These are phyloP conservation scores for Dacryopinax primogenitus DNA, from an alignment of 768 basidiomycete species.

Conservation along the genomic window DNA sequence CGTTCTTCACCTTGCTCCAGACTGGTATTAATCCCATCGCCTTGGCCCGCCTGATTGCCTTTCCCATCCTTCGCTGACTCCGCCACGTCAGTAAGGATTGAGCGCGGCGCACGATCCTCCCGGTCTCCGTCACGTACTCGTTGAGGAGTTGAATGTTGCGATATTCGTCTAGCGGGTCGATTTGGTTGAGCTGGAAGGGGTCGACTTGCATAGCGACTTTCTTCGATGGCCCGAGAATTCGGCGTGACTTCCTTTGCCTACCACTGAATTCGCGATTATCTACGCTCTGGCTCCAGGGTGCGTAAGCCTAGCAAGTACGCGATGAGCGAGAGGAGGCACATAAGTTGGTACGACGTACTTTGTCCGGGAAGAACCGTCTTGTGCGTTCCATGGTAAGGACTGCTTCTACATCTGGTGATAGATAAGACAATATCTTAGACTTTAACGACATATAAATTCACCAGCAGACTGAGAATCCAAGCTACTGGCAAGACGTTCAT, in stretches of 20 bases:
- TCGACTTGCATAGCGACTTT: conserved; percentile 44
- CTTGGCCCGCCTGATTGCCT: conserved; percentile 77
- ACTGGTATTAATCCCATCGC: conserved; percentile 77
- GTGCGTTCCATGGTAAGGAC: neutral
- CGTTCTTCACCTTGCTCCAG: conserved; percentile 9
- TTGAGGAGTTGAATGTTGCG: conserved; percentile 47
- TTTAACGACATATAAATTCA: too few species aligned
- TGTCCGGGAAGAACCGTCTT: neutral
- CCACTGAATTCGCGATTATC: neutral
- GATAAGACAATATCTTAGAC: too few species aligned
- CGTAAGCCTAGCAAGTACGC: neutral
- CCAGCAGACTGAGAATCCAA: too few species aligned
- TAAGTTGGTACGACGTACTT: neutral
- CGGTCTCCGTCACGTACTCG: conserved; percentile 56
- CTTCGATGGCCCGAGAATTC: conserved; percentile 45
- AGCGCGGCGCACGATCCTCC: conserved; percentile 61
- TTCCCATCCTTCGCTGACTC: conserved; percentile 64
- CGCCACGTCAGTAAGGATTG: conserved; percentile 61
- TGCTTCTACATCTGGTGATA: neutral
- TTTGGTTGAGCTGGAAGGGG: conserved; percentile 52
- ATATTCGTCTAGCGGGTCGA: conserved; percentile 63
- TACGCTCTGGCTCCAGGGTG: conserved; percentile 13
- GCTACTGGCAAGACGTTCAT: too few species aligned
- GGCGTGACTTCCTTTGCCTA: conserved; percentile 21
- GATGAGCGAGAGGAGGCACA: neutral